Base-by-base conservation (phyloP, 2,329 filamentous ascomycete genomes). In the Chrysoporthe deuterocubensis region DNA sequence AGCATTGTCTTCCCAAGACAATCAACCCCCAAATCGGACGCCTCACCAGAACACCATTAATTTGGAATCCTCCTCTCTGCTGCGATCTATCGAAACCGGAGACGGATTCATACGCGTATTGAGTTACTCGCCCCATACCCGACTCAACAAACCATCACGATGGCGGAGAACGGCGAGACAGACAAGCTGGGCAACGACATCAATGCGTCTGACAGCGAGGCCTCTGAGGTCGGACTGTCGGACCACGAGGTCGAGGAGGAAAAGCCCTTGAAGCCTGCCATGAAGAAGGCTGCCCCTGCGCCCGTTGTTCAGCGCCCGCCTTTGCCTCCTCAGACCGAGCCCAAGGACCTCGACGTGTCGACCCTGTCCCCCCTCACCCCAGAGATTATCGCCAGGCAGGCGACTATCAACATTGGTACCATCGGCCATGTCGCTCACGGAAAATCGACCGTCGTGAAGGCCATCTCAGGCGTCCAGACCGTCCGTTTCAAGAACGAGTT, bases 401-500 rank as follows among this genome's bases (percentile, higher is more conserved):
- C 96, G 66, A 99, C 96, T 67, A 97, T 98, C 86, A 98, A 98
- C 83, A 97, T 98, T 75, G 96, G 95, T 72, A 97, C 96, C 70
- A 98, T 99, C 81, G 95, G 95, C 67, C 96, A 98, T 81, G 95
- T 98, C 86, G 96, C 96, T 78, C 95, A 98, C 91, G 95, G 95
- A 79, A 98, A 98, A 82, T 97, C 93, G 70, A 99, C 96, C 32
- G 96, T 99, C 62, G 96, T 99, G 76, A 99, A 99, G 87, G 96
- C 96, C 76, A 98, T 99, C 76, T 98, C 96, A 1, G 96, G 96
- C 71, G 96, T 99, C 72, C 96, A 99, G 87, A 99, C 96, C 21
- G 96, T 99, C 78, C 90, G 96, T 74, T 99, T 99, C 87, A 99
- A 99, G 91, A 99, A 98, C 85, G 96, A 99, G 84, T 84, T 97